Percentiles rank a stretch among this genome's conserved stretches.
These are phyloP conservation scores for Phytophthora citrophthora DNA, from an alignment of 352 stramenopile species.

Conservation along the genomic window DNA sequence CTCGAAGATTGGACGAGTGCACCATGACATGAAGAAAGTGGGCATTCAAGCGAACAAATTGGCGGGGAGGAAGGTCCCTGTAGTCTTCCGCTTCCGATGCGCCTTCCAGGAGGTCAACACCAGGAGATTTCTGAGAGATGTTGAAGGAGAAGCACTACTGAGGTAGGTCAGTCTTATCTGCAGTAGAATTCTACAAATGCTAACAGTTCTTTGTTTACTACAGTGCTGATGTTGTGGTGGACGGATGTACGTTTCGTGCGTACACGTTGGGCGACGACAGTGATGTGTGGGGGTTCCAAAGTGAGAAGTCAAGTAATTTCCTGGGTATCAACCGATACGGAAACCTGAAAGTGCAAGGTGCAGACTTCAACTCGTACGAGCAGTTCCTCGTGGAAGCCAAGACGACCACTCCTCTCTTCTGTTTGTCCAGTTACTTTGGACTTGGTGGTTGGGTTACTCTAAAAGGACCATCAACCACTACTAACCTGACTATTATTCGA, in stretches of 20 bases:
- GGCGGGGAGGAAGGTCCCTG: constrained; percentile 38
- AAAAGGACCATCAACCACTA: constrained; percentile 15
- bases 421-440: constrained; percentile 75
- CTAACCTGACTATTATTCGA: constrained; percentile 57
- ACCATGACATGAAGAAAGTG: constrained; percentile 77
- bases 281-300: constrained; percentile 83
- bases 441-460: constrained; percentile 65
- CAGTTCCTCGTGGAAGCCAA: constrained; percentile 73
- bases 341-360: constrained; percentile 65
- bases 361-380: constrained; percentile 76
- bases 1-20: constrained; percentile 63
- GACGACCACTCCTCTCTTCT: constrained; percentile 62
- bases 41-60: constrained; percentile 69
- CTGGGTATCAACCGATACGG: constrained; percentile 77
- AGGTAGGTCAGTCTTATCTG: constrained; percentile 32
- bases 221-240: constrained; percentile 69
- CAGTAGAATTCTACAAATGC: too few relatives aligned
- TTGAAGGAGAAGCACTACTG: constrained; percentile 63
- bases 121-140: constrained; percentile 58
- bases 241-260: constrained; percentile 73
- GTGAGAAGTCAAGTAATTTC: constrained; percentile 68
- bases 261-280: constrained; percentile 80
- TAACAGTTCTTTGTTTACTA: background rate
- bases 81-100: constrained; percentile 71
- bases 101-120: constrained; percentile 70